Conservation (phyloP, 257 asterid genomes). For the Anisodus acutangulus region DNA sequence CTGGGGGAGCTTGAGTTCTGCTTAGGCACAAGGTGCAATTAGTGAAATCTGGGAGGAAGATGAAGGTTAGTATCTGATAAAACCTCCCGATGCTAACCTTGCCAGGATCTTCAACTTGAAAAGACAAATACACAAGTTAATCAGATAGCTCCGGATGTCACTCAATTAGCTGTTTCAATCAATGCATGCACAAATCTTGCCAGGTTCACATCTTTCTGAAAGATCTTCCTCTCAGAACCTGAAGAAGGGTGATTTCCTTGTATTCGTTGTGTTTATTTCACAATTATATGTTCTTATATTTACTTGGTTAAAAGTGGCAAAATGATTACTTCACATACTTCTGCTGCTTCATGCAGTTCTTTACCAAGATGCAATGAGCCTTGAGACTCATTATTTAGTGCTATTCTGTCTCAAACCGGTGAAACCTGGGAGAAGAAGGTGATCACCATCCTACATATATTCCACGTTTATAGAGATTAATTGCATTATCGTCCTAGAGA, state of each 20-base stretch:
- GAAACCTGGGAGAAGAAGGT: not conserved
- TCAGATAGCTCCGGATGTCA: not conserved
- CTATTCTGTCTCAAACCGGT: conserved; percentile 3
- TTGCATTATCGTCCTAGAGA: not conserved
- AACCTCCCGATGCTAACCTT: not conserved
- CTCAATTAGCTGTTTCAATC: not conserved
- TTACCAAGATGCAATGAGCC: conserved; percentile 4
- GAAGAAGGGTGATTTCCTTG: conserved; percentile 12
- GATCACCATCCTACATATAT: not conserved
- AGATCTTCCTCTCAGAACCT: not conserved
- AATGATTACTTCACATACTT: not conserved
- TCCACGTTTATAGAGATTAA: not conserved
- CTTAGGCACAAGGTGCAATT: conserved; percentile 19
- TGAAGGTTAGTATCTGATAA: not conserved
- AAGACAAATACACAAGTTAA: not conserved
- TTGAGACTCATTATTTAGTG: conserved; percentile 6
- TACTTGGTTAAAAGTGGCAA: conserved; percentile 15
- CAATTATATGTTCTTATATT: not conserved
- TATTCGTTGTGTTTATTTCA: not conserved
- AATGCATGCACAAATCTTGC: not conserved
- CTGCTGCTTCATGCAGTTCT: not conserved
- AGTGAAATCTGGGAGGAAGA: conserved; percentile 17
- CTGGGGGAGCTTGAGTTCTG: not conserved
- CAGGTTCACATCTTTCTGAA: conserved; percentile 6
- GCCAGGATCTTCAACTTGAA: conserved; percentile 3